Evolutionary conservation across 2,329 filamentous ascomycete species (phyloP).

Genomic region (Paracoccidioides lutzii): DNA sequence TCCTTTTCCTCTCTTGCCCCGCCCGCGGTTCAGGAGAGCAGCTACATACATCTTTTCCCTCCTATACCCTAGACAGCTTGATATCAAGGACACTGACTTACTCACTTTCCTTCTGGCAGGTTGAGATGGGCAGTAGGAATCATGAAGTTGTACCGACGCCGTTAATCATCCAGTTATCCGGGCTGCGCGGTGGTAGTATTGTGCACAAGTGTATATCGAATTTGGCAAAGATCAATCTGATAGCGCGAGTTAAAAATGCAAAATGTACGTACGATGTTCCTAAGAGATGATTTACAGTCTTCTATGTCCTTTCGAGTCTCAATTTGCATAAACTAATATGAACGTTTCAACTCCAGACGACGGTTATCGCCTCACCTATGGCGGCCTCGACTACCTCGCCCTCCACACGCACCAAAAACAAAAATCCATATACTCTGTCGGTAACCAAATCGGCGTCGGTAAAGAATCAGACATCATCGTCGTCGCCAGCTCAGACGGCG

Average conservation of each 20-base stretch:
- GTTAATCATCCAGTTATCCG: constrained; percentile 71
- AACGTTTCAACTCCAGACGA: constrained; percentile 45
- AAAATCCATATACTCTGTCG: constrained; percentile 77
- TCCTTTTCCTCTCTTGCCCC: not conserved
- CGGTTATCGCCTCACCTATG: constrained; percentile 91
- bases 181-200: constrained; percentile 62
- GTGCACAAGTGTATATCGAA: constrained; percentile 80
- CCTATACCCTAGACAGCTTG: not conserved
- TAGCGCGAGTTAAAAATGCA: constrained; percentile 85
- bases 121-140: constrained; percentile 88
- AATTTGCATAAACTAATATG: constrained; percentile 3
- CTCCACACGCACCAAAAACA: constrained; percentile 75
- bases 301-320: not conserved
- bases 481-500: constrained; percentile 65
- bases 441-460: constrained; percentile 86
- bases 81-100: not conserved
- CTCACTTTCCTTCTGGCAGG: constrained; percentile 38
- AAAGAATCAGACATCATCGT: constrained; percentile 98
- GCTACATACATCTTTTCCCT: not conserved
- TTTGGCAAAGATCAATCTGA: constrained; percentile 82
- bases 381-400: constrained; percentile 93
- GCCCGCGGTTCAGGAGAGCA: not conserved
- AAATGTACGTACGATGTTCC: constrained; percentile 45
- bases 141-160: constrained; percentile 92
- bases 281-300: not conserved